These are phyloP conservation scores for Hymenoscyphus fraxineus DNA, from an alignment of 2,329 filamentous ascomycete species.

Conservation along the genomic window DNA sequence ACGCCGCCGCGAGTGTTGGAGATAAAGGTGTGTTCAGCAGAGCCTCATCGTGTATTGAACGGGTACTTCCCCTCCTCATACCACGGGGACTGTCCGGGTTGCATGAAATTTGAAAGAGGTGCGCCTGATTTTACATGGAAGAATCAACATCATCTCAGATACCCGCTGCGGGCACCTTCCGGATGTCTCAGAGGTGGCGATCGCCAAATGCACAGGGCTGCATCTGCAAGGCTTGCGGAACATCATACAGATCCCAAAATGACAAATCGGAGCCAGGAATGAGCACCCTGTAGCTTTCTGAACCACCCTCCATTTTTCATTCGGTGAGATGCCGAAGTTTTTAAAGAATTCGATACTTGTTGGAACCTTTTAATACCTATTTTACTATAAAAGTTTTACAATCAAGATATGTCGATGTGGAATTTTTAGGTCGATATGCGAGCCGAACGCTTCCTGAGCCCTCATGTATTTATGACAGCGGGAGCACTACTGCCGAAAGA, in stretches of 20 bases:
- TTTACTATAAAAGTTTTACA: not conserved
- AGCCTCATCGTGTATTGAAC: conserved; percentile 4
- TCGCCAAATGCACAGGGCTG: conserved; percentile 4
- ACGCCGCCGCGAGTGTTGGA: conserved; percentile 3
- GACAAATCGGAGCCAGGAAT: conserved; percentile 7
- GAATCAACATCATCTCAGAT: not conserved
- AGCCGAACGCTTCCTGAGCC: not conserved
- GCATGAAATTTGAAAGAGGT: not conserved
- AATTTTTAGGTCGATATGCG: not conserved
- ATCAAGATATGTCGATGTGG: conserved; percentile 1
- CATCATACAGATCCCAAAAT: not conserved
- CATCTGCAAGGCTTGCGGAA: not conserved
- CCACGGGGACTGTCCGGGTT: not conserved
- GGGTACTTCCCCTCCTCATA: conserved; percentile 1
- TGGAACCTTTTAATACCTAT: not conserved
- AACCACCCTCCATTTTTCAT: not conserved
- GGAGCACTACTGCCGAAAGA: not conserved
- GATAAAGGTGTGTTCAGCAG: not conserved
- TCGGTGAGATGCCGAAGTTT: not conserved
- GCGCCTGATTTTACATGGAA: not conserved
- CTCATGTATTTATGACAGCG: not conserved
- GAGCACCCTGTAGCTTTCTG: not conserved
- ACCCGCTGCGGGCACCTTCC: not conserved
- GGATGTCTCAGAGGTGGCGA: not conserved
- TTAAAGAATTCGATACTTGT: not conserved